Conservation (phyloP, 2,329 filamentous ascomycete genomes). For the Stagonosporopsis cucurbitacearum region DNA sequence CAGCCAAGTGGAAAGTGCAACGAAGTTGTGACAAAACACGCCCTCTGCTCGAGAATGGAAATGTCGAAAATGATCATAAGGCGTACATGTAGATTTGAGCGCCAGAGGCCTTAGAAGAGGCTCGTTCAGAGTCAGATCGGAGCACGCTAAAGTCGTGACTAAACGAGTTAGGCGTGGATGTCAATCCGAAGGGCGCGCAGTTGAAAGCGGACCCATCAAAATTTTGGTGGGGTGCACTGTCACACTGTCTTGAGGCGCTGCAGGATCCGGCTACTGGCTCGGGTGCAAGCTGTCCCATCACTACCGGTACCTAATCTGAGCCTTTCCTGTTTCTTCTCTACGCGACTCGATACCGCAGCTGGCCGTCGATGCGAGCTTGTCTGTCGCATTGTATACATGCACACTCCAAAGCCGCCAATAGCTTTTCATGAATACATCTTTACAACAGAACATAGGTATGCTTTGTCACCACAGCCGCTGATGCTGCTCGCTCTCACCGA, state of each 20-base stretch:
- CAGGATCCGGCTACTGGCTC: slow-evolving; percentile 6
- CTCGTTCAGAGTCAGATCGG: slow-evolving; percentile 18
- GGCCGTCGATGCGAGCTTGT: background rate
- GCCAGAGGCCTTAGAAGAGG: slow-evolving; percentile 15
- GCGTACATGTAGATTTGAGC: slow-evolving; percentile 25
- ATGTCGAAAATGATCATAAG: slow-evolving; percentile 26
- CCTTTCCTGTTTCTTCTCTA: background rate
- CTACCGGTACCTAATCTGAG: background rate
- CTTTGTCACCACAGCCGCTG: background rate
- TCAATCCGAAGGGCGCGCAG: slow-evolving; percentile 18
- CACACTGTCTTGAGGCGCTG: background rate
- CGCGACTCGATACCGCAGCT: background rate
- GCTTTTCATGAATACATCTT: background rate
- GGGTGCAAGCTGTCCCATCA: background rate
- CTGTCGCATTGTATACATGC: background rate
- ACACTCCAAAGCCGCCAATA: background rate
- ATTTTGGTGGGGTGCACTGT: slow-evolving; percentile 11
- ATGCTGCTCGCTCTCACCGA: background rate
- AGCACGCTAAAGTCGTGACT: slow-evolving; percentile 7
- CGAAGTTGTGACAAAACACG: slow-evolving; percentile 23
- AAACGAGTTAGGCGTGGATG: slow-evolving; percentile 9
- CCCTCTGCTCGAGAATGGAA: slow-evolving; percentile 19
- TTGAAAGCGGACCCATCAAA: slow-evolving; percentile 9
- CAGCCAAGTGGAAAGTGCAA: background rate
- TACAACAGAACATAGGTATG: background rate